phyloP scores from a whole-genome alignment of 2,329 filamentous ascomycete species.

The Diaporthe sp. region DNA sequence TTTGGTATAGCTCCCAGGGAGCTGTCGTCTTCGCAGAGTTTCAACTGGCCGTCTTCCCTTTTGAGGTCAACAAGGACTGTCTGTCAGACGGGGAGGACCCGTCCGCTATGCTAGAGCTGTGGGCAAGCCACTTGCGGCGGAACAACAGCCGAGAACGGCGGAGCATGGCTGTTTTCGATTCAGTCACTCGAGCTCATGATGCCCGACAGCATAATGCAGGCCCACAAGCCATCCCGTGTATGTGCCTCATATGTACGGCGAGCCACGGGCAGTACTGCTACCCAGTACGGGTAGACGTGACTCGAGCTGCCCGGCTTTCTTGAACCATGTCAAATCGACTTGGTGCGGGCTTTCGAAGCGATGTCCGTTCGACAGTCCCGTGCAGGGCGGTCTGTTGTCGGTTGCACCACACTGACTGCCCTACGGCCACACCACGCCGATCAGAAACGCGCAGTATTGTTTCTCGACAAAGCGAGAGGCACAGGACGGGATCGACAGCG shows the following conservation, averaged over 20 bases:
- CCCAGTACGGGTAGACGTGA: not conserved
- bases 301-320: not conserved
- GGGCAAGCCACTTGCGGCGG: slow-evolving; percentile 19
- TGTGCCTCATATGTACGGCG: slow-evolving; percentile 4
- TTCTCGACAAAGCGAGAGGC: slow-evolving; percentile 12
- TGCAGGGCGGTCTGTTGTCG: not conserved
- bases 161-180: slow-evolving; percentile 4
- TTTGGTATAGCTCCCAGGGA: slow-evolving; percentile 16
- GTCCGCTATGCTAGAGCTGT: not conserved
- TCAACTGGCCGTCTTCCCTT: slow-evolving; percentile 26
- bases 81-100: slow-evolving; percentile 3
- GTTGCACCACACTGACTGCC: slow-evolving; percentile 9
- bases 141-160: slow-evolving; percentile 18
- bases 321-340: not conserved
- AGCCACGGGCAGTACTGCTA: slow-evolving; percentile 2
- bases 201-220: slow-evolving; percentile 1
- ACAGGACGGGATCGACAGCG: slow-evolving; percentile 16
- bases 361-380: not conserved
- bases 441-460: not conserved
- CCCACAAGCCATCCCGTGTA: slow-evolving; percentile 6
- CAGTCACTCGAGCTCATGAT: slow-evolving; percentile 18
- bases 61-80: slow-evolving; percentile 13
- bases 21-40: slow-evolving; percentile 14
- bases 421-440: not conserved
- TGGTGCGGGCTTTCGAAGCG: not conserved